Evolutionary conservation across 495 filamentous ascomycete genomes (phyloP), one percentile per base, ranked within the genome.

Genomic region (Tuber borchii): DNA sequence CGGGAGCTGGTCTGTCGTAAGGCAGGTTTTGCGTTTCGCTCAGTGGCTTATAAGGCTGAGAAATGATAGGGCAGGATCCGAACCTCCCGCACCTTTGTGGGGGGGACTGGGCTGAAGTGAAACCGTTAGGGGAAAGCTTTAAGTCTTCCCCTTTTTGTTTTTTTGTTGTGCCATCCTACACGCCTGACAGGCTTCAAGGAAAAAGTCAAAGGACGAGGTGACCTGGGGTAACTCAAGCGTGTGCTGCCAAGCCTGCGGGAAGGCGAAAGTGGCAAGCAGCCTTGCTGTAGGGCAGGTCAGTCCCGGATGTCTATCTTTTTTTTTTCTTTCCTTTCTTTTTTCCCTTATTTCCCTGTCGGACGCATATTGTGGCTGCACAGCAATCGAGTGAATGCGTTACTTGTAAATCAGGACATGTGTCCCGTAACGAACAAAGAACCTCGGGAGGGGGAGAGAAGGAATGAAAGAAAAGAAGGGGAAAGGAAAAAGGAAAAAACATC

Each of bases 31-130:
- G 75, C 70, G 69, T 61, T 71, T 51, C 42, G 71, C 51, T 78
- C 69, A 69, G 78, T 79, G 78, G 78, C 78, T 79, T 79, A 73
- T 79, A 79, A 79, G 78, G 78, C 78, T 79, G 78, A 79, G 77
- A 75, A 79, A 79, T 79, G 78, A 79, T 79, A 79, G 78, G 78
- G 77, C 73, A 70, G 48, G 73, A 79, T 77, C 76, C 76, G 76
- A 78, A 78, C 76, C 69, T 79, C 78, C 78, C 78, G 77, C 76
- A 79, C 31, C 56, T 65, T 34, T 31, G 78, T 70, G 78, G 76
- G 78, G 75, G 78, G 78, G 76, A 76, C 77, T 79, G 78, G 78
- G 78, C 78, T 79, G 78, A 79, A 71, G 78, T 79, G 78, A 79
- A 79, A 79, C 78, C 73, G 78, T 77, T 79, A 79, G 76, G 78